Conservation (phyloP, 1,139 yeast genomes). For the Tardiomyces depauwii region DNA sequence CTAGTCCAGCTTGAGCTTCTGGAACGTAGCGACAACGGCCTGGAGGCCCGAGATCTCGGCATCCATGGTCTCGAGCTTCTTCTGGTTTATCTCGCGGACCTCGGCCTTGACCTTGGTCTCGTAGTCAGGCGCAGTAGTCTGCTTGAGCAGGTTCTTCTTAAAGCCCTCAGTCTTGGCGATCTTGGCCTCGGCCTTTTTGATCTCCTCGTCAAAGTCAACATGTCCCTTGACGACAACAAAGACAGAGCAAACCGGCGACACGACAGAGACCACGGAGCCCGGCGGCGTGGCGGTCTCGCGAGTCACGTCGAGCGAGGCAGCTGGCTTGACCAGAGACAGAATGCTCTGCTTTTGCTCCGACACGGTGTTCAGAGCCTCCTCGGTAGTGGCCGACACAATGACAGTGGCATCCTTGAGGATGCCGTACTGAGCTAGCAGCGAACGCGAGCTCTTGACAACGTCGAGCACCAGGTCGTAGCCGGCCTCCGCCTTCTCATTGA, state of each 20-base stretch:
- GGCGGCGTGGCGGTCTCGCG: slow-evolving; percentile 48
- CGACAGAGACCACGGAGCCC: slow-evolving; percentile 82
- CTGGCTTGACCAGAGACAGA: slow-evolving; percentile 85
- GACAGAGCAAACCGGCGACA: slow-evolving; percentile 71
- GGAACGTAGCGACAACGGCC: slow-evolving; percentile 30
- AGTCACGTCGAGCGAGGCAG: slow-evolving; percentile 54
- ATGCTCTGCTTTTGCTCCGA: slow-evolving; percentile 69
- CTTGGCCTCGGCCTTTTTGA: slow-evolving; percentile 64
- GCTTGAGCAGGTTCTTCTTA: slow-evolving; percentile 43
- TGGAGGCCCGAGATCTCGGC: slow-evolving; percentile 78
- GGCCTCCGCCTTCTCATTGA: slow-evolving; percentile 49
- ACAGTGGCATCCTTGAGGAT: slow-evolving; percentile 83
- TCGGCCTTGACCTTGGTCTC: slow-evolving; percentile 73
- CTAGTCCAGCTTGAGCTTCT: slow-evolving; percentile 24
- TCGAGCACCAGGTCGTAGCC: slow-evolving; percentile 80
- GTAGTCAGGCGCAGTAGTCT: slow-evolving; percentile 66
- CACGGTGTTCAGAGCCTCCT: slow-evolving; percentile 41
- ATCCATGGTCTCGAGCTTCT: slow-evolving; percentile 54
- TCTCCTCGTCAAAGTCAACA: slow-evolving; percentile 85
- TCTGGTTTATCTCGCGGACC: slow-evolving; percentile 66
- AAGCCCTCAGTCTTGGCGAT: slow-evolving; percentile 43
- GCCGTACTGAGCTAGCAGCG: slow-evolving; percentile 79
- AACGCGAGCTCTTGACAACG: slow-evolving; percentile 85
- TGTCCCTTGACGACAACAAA: slow-evolving; percentile 91
- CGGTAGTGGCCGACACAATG: slow-evolving; percentile 56